phyloP scores from a whole-genome alignment of 1,139 yeast species.

The Geotrichum histeridarum region DNA sequence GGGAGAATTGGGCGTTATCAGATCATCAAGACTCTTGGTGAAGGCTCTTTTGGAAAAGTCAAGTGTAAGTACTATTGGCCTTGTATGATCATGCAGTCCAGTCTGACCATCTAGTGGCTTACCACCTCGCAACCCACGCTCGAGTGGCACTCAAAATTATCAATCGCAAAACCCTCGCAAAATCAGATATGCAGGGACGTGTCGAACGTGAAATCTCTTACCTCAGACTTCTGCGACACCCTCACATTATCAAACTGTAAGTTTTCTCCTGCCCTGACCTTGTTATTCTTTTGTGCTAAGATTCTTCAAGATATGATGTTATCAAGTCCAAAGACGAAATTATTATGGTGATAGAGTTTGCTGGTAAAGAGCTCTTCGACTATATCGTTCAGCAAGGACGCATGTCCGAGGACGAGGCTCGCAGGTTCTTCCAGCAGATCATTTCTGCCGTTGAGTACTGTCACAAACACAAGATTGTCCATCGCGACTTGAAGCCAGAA shows the following conservation, averaged over 20 bases:
- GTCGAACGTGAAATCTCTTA: constrained; percentile 93
- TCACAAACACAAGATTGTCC: constrained; percentile 96
- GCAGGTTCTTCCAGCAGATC: constrained; percentile 94
- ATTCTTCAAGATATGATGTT: constrained; percentile 58
- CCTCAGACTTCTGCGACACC: constrained; percentile 83
- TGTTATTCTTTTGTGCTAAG: not conserved
- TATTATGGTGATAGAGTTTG: constrained; percentile 95
- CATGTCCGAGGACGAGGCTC: constrained; percentile 90
- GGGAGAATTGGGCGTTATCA: constrained; percentile 83
- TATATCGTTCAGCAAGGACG: constrained; percentile 93
- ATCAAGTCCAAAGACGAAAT: constrained; percentile 94
- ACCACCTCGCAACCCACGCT: constrained; percentile 88
- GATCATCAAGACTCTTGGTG: constrained; percentile 89
- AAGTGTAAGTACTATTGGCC: constrained; percentile 42
- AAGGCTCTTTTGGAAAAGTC: constrained; percentile 96
- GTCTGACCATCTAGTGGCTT: constrained; percentile 49
- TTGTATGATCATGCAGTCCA: not conserved
- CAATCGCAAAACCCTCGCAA: constrained; percentile 87
- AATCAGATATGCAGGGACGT: constrained; percentile 96
- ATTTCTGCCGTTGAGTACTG: constrained; percentile 98
- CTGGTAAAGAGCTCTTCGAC: constrained; percentile 93
- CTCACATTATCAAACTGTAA: constrained; percentile 82
- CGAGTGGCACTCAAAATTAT: constrained; percentile 91
- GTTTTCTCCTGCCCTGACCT: not conserved
- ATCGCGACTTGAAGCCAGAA: constrained; percentile 93